Evolutionary conservation across 257 asterid genomes (phyloP).

Genomic region (Nicotiana attenuata): DNA sequence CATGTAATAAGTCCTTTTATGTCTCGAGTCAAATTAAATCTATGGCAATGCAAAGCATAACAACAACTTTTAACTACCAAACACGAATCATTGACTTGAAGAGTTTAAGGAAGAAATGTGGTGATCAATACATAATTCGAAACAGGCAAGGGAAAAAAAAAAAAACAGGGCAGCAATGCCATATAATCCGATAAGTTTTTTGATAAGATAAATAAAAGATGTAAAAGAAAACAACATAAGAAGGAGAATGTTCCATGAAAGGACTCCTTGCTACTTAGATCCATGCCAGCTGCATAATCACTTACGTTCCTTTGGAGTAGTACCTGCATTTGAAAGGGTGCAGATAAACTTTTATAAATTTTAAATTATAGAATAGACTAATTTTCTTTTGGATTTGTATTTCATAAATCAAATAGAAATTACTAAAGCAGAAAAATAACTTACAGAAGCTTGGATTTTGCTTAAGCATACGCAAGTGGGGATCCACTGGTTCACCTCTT

Average conservation of each 20-base stretch:
- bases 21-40: too few relatives aligned
- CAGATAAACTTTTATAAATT: neutral
- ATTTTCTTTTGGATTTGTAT: neutral
- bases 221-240: neutral
- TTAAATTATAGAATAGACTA: neutral
- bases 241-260: neutral
- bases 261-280: neutral
- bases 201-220: too few relatives aligned
- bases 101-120: neutral
- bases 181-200: neutral
- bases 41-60: too few relatives aligned
- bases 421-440: neutral
- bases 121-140: neutral
- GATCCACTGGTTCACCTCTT: constrained; percentile 4
- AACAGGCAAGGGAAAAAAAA: neutral
- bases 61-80: too few relatives aligned
- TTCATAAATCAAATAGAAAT: neutral
- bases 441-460: neutral
- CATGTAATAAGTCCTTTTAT: too few relatives aligned
- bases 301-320: neutral
- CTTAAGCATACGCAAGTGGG: neutral
- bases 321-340: neutral
- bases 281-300: neutral
- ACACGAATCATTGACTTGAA: neutral
- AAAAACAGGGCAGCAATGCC: neutral